phyloP scores from a whole-genome alignment of 345 rosid genomes.

The Camelina sativa region DNA sequence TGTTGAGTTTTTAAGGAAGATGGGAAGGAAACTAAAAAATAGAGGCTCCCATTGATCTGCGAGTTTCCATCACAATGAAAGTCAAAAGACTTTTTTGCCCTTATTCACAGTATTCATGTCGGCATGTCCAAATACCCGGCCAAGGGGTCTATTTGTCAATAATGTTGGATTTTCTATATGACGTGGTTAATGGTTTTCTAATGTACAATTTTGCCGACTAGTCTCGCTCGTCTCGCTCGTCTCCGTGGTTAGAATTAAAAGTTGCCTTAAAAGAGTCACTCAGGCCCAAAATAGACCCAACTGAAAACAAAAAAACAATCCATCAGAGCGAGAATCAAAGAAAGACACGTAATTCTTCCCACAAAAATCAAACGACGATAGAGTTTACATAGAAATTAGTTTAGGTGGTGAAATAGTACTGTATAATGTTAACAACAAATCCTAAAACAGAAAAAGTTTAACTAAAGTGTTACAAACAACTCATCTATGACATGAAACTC shows the following conservation, averaged over 20 bases:
- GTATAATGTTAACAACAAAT: too few relatives aligned
- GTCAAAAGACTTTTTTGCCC: constrained; percentile 13
- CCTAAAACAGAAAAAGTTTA: too few relatives aligned
- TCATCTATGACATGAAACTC: too few relatives aligned
- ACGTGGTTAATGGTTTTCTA: background rate
- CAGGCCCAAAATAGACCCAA: too few relatives aligned
- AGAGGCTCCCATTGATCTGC: constrained; percentile 33
- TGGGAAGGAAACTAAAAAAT: background rate
- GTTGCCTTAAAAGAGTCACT: too few relatives aligned
- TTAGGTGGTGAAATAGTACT: too few relatives aligned
- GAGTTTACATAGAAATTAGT: too few relatives aligned
- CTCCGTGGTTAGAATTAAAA: background rate
- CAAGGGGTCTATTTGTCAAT: constrained; percentile 26
- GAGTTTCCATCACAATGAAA: background rate
- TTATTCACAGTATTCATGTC: constrained; percentile 29
- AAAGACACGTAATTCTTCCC: too few relatives aligned
- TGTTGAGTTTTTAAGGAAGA: constrained; percentile 23
- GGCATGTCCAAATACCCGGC: constrained; percentile 13
- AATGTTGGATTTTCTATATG: background rate
- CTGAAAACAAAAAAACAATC: too few relatives aligned
- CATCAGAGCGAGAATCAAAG: too few relatives aligned
- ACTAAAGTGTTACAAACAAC: too few relatives aligned
- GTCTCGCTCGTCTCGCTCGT: background rate
- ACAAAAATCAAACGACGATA: too few relatives aligned
- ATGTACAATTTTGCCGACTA: background rate